Percentiles rank a stretch among this genome's conserved stretches.
These are phyloP conservation scores for Orychophragmus violaceus DNA, from an alignment of 345 rosid genomes.

Conservation along the genomic window DNA sequence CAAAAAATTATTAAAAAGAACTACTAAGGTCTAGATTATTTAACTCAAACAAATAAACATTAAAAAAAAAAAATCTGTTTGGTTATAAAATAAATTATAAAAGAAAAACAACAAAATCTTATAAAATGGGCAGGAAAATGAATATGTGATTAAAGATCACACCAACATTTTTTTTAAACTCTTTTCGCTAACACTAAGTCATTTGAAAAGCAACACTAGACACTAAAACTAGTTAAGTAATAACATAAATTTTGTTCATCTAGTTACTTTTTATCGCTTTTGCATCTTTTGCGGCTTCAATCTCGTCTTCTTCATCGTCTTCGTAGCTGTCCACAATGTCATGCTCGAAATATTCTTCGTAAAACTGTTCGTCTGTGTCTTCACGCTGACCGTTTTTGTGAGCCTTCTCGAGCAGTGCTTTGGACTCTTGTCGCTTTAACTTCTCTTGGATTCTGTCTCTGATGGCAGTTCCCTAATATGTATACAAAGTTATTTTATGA, in stretches of 20 bases:
- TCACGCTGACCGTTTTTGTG: conserved; percentile 11
- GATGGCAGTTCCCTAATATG: conserved; percentile 46
- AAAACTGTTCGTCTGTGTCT: conserved; percentile 32
- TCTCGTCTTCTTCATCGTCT: neutral
- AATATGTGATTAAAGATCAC: neutral
- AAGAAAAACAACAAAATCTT: neutral
- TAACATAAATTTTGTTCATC: neutral
- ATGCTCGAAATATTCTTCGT: conserved; percentile 39
- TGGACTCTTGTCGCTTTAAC: conserved; percentile 36
- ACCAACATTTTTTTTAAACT: neutral
- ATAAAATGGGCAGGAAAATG: neutral
- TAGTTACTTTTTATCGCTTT: neutral
- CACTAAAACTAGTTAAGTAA: neutral
- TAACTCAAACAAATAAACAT: neutral
- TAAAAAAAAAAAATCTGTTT: neutral
- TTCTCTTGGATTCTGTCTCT: conserved; percentile 54
- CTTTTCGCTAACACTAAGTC: neutral
- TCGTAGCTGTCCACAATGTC: conserved; percentile 35
- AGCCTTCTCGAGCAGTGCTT: conserved; percentile 24
- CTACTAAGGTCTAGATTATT: neutral
- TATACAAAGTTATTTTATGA: neutral
- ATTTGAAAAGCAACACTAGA: neutral
- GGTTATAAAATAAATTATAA: neutral
- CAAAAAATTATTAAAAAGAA: no score
- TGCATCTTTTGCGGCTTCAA: neutral